Evolutionary conservation across 2,329 filamentous ascomycete species (phyloP), one percentile per base, ranked within the genome.

Genomic region (Geosmithia flava): DNA sequence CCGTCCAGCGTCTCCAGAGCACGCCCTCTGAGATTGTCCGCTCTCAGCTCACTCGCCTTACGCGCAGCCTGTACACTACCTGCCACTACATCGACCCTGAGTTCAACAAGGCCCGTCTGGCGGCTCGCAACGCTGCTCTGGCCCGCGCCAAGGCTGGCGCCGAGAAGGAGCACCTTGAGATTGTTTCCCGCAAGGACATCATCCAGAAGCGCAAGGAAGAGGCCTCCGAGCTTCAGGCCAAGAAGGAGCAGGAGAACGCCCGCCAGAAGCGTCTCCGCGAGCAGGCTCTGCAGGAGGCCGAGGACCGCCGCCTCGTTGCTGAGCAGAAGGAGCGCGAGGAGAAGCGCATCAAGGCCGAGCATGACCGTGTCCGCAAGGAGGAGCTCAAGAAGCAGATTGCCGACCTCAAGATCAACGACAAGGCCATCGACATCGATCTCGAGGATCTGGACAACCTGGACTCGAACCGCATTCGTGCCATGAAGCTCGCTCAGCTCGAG

Each of bases 131-230:
- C 57, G 81, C 81, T 51, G 91, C 88, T 40, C 78, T 94, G 47
- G 78, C 81, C 48, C 85, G 89, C 53, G 88, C 93, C 53, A 81
- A 85, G 70, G 85, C 82, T 54, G 93, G 91, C 51, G 86, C 87
- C n/a, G 87, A 93, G 63, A 76, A 94, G 70, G 93, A 98, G 69
- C 90, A 96, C 62, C 76, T 79, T 51, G 87, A 91, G 37, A 87
- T 83, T 42, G 75, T 98, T 45, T 82, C 84, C 50, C 85, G 93
- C 57, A 91, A 94, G 64, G 85, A 90, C 5, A 68, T 95, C 55
- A 98, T 98, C 57, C 85, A 95, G 63, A 94, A 94, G 76, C 91
- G 91, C 71, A 97, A 97, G 74, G 90, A 96, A 62, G 86, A 88
- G 54, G 89, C 88, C n/a, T 87, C 87, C 11, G 89, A 91, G 65